A percentile compares a stretch with the other conserved stretches of the same genome.
These are phyloP conservation scores for Aureobasidium lini DNA, from an alignment of 2,329 filamentous ascomycete genomes.

Conservation along the genomic window DNA sequence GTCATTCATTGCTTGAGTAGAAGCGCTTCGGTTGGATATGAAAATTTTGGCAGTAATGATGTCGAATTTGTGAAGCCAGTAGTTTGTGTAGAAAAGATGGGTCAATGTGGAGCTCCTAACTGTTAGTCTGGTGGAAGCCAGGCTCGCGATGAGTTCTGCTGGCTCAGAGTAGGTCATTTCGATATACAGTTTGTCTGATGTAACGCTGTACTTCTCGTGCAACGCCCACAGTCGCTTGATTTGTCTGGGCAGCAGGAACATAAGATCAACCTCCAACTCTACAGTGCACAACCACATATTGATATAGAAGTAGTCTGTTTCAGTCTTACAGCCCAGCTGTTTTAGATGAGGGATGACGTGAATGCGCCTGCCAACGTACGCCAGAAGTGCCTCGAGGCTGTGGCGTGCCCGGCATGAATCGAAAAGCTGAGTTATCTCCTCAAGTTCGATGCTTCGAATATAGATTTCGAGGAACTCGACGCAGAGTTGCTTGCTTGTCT, in stretches of 20 bases:
- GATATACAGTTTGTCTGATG: background rate
- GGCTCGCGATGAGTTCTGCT: too few species aligned
- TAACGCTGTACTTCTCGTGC: background rate
- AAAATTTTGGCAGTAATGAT: too few species aligned
- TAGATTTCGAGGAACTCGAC: background rate
- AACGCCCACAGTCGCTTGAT: background rate
- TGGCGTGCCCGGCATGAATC: background rate
- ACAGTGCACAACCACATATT: background rate
- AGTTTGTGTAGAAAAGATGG: too few species aligned
- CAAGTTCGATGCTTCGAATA: background rate
- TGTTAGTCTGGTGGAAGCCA: too few species aligned
- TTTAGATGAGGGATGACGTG: background rate
- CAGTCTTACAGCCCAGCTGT: background rate
- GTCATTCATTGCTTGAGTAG: too few species aligned
- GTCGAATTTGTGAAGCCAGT: too few species aligned
- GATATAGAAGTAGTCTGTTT: background rate
- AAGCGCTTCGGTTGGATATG: too few species aligned
- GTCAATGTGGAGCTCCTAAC: too few species aligned
- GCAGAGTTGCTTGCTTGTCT: background rate
- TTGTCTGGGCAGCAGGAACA: background rate
- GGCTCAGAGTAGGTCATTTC: background rate
- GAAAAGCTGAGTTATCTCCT: background rate
- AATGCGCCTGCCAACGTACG: background rate
- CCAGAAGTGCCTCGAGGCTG: background rate
- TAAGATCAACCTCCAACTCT: background rate